Evolutionary conservation across 306 rosid species (phyloP), one percentile per base, ranked within the genome.

Genomic region (Dicorynia guianensis): DNA sequence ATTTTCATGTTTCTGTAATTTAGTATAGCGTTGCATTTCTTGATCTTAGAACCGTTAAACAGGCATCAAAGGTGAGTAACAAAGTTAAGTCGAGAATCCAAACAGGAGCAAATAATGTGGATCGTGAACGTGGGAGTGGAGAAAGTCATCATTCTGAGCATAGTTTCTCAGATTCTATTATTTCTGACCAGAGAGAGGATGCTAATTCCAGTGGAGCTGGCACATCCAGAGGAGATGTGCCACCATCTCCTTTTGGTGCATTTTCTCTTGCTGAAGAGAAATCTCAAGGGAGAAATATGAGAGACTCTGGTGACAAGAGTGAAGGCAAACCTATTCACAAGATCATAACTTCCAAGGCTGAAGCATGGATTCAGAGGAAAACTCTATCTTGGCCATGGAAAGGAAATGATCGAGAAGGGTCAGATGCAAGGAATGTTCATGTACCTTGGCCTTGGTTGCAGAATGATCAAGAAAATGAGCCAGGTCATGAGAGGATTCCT

Each of bases 51-150:
- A 76, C 55, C 67, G 19, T 78, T 66, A 11, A 75, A 86, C 90
- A 96, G 99, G 99, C 99, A 61, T 85, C 96, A 19, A 96, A 85
- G 85, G 88, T 96, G 85, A 87, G 98, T 86, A 90, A 82, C 92
- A 96, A 89, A 89, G 91, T 96, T 9, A 96, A 84, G 87, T 93
- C 93, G 12, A 90, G 79, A 70, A 90, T 96, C 63, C 84, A 91
- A 68, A 81, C 81, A 0, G 87, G 93, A 59, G 98, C 92, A 50
- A 87, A 84, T 84, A 79, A 64, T 66, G 71, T 35, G 66, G 93
- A 87, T 71, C 89, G 76, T 33, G 98, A 92, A 79, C 89, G 92
- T 74, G 96, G 89, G 80, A 85, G 81, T 7, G 88, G 87, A n/a
- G 98, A 83, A 72, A 60, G 89, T 76, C 89, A 81, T 76, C 85